A percentile compares a stretch with the other conserved stretches of the same genome.
phyloP scores from a whole-genome alignment of 169 alveolate genomes.

The Plasmodium coatneyi region DNA sequence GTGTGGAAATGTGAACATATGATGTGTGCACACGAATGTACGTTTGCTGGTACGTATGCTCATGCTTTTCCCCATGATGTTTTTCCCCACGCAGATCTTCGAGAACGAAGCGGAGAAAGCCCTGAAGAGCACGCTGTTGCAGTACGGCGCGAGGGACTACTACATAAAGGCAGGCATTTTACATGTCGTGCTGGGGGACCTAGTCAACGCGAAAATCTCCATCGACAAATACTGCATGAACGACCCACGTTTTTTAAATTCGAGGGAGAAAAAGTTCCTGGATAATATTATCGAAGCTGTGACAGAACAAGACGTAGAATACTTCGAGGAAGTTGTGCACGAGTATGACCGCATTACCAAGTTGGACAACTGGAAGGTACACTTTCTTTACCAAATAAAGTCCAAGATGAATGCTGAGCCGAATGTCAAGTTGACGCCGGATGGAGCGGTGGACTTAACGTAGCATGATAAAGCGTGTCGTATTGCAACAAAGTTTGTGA shows the following conservation, averaged over 20 bases:
- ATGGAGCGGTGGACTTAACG: constrained; percentile 57
- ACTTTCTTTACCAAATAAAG: constrained; percentile 53
- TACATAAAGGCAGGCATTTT: constrained; percentile 78
- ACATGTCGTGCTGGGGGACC: constrained; percentile 66
- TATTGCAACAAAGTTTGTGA: neutral
- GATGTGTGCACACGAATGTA: neutral
- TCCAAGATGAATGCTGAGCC: constrained; percentile 48
- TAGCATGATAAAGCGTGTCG: neutral
- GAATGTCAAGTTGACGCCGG: constrained; percentile 53
- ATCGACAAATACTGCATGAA: constrained; percentile 55
- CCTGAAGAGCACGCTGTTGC: constrained; percentile 56
- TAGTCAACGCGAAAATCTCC: constrained; percentile 67
- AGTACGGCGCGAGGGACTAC: constrained; percentile 76
- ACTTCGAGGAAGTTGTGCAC: constrained; percentile 60
- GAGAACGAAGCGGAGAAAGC: constrained; percentile 79
- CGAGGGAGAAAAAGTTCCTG: constrained; percentile 51
- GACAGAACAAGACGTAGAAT: constrained; percentile 50
- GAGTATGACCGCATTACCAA: constrained; percentile 66
- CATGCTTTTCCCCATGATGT: neutral
- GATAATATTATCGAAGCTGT: constrained; percentile 64
- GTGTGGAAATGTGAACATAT: neutral
- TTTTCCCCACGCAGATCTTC: constrained; percentile 24
- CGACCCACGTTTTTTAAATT: constrained; percentile 58
- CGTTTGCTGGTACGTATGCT: neutral
- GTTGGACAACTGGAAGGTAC: constrained; percentile 61